Evolutionary conservation across 176 grass and related monocot species (phyloP).

Genomic region (Oryza coarctata): DNA sequence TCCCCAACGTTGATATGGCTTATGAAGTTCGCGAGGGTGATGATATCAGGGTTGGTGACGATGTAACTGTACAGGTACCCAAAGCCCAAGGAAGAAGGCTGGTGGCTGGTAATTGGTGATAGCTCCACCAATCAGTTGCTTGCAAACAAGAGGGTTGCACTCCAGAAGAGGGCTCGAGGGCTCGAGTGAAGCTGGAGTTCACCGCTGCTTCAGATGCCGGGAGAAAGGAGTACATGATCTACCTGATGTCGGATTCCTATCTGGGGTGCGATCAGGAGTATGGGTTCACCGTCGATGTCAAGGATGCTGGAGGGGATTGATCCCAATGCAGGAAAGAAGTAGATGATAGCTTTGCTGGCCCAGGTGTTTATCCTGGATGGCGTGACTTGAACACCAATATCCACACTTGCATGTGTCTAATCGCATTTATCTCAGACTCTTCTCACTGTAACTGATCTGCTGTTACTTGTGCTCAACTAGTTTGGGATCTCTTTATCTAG

Average conservation of each 20-base stretch:
- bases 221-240: constrained; percentile 74
- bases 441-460: not conserved
- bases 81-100: constrained; percentile 95
- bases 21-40: constrained; percentile 76
- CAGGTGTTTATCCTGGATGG: not conserved
- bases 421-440: not conserved
- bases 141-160: constrained; percentile 78
- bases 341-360: not conserved
- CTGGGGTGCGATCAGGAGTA: constrained; percentile 95
- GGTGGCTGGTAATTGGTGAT: constrained; percentile 77
- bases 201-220: constrained; percentile 52
- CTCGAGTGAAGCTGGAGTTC: constrained; percentile 79
- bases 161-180: constrained; percentile 71
- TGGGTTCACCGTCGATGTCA: constrained; percentile 65
- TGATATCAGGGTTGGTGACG: constrained; percentile 56
- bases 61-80: constrained; percentile 79
- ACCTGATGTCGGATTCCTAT: constrained; percentile 94
- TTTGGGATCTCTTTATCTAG: too few relatives aligned
- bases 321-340: not conserved
- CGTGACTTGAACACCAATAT: not conserved
- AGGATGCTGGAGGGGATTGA: constrained; percentile 63
- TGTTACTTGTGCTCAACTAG: too few relatives aligned
- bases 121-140: constrained; percentile 70
- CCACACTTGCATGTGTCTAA: not conserved
- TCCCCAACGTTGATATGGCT: constrained; percentile 91